Conservation (phyloP, 2,329 filamentous ascomycete genomes). For the Hirsutella thompsonii region DNA sequence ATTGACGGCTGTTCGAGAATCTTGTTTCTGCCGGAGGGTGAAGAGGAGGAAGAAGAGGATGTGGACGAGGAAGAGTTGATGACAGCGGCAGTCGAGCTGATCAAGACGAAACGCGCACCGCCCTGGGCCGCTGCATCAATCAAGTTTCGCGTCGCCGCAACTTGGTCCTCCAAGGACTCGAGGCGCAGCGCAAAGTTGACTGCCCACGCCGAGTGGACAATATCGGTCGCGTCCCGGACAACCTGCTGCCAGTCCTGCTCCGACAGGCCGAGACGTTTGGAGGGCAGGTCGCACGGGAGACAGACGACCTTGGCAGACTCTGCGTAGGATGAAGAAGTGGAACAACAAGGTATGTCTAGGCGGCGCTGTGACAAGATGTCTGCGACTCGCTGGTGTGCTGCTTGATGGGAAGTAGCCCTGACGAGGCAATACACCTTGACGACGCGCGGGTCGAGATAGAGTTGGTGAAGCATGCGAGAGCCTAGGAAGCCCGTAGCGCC, state of each 20-base stretch:
- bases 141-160: constrained; percentile 30
- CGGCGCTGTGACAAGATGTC: neutral
- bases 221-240: neutral
- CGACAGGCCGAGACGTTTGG: neutral
- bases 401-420: constrained; percentile 7
- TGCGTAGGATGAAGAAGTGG: too few relatives aligned
- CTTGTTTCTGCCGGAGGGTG: too few relatives aligned
- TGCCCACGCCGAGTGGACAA: constrained; percentile 40
- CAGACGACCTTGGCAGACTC: neutral
- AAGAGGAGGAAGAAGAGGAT: too few relatives aligned
- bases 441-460: constrained; percentile 2
- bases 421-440: constrained; percentile 27
- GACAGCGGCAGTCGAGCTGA: constrained; percentile 35
- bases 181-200: constrained; percentile 43
- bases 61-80: too few relatives aligned
- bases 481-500: constrained; percentile 55
- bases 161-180: constrained; percentile 34
- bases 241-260: neutral
- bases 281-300: neutral
- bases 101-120: constrained; percentile 28
- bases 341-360: too few relatives aligned
- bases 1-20: constrained; percentile 18
- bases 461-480: constrained; percentile 31
- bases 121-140: constrained; percentile 18
- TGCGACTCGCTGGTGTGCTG: constrained; percentile 5